Evolutionary conservation across 2,329 filamentous ascomycete species (phyloP).

Genomic region (Triangularia verruculosa): DNA sequence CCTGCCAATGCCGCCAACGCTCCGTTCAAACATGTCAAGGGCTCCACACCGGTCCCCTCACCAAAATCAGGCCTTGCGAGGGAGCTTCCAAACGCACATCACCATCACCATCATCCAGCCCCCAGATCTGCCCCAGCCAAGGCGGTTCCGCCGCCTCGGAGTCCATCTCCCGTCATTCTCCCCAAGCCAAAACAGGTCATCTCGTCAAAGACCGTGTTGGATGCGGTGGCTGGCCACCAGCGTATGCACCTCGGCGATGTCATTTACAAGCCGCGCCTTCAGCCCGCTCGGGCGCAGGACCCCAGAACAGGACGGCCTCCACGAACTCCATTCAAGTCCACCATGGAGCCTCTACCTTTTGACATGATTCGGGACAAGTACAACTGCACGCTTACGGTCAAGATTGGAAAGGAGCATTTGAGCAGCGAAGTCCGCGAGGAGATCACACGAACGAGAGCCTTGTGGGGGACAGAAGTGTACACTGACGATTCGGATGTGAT

Average conservation of each 20-base stretch:
- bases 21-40: constrained; percentile 51
- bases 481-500: constrained; percentile 94
- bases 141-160: constrained; percentile 32
- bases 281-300: constrained; percentile 48
- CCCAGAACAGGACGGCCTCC: constrained; percentile 48
- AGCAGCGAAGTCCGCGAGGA: constrained; percentile 69
- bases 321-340: constrained; percentile 40
- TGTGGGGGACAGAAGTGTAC: constrained; percentile 95
- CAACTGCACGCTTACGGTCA: constrained; percentile 87
- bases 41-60: constrained; percentile 43
- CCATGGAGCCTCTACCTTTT: constrained; percentile 70
- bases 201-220: constrained; percentile 66
- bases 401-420: constrained; percentile 78
- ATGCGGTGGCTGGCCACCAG: constrained; percentile 66
- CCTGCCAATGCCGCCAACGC: constrained; percentile 41
- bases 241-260: constrained; percentile 81
- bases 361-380: constrained; percentile 70
- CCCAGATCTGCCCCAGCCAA: constrained; percentile 34
- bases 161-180: constrained; percentile 44
- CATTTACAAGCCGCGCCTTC: constrained; percentile 70
- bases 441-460: constrained; percentile 72
- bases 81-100: constrained; percentile 40
- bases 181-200: constrained; percentile 65
- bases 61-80: constrained; percentile 39
- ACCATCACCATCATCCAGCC: constrained; percentile 48